Conservation (phyloP, 768 basidiomycete species). For the Mycena leptocephala region DNA sequence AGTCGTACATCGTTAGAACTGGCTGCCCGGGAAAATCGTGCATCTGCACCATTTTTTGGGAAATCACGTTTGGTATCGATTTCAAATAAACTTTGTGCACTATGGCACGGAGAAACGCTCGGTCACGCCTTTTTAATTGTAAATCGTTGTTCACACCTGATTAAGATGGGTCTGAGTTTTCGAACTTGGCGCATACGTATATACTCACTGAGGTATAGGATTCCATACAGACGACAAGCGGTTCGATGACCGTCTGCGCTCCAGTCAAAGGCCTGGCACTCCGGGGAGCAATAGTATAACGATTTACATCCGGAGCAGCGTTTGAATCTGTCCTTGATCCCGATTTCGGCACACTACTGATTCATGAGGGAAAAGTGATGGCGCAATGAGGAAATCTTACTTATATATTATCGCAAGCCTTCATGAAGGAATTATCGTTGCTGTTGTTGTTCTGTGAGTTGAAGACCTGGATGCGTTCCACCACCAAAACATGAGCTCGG, state of each 20-base stretch:
- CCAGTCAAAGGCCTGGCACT: not conserved
- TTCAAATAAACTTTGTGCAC: not conserved
- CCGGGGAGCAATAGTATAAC: not conserved
- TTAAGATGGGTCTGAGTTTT: not conserved
- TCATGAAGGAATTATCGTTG: not conserved
- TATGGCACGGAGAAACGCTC: not conserved
- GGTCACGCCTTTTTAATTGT: not conserved
- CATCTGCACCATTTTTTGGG: not conserved
- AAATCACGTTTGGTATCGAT: not conserved
- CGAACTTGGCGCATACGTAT: not conserved
- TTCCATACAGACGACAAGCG: not conserved
- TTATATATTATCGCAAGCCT: not conserved
- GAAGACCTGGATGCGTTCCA: not conserved
- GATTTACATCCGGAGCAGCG: not conserved
- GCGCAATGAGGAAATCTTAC: not conserved
- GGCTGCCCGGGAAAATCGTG: not conserved
- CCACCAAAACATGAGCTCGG: not conserved
- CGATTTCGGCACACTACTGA: not conserved
- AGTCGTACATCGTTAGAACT: not conserved
- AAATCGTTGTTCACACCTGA: not conserved
- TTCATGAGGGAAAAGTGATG: not conserved
- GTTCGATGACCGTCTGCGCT: not conserved
- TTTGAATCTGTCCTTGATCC: not conserved
- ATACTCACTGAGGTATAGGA: not conserved
- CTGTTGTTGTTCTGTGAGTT: not conserved